phyloP scores from a whole-genome alignment of 495 filamentous ascomycete genomes.

The Margaritispora aquatica region DNA sequence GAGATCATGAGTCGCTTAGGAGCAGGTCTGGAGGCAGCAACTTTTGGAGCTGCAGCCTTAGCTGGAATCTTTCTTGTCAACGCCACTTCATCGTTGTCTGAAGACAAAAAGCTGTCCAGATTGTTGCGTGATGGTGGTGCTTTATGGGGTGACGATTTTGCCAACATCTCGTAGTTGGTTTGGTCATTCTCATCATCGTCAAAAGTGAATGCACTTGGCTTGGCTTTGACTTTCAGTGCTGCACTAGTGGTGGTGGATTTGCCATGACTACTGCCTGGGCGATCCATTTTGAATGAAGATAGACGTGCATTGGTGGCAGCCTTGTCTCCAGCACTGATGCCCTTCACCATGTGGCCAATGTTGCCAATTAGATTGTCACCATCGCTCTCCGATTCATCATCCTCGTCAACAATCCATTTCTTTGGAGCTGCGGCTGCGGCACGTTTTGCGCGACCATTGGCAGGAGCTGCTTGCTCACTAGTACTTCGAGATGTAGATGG shows the following conservation, averaged over 20 bases:
- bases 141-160: slow-evolving; percentile 48
- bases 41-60: slow-evolving; percentile 26
- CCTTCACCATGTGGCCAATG: slow-evolving; percentile 86
- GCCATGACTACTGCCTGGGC: slow-evolving; percentile 55
- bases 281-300: slow-evolving; percentile 63
- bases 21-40: background rate
- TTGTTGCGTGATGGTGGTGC: slow-evolving; percentile 45
- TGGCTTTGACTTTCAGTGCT: slow-evolving; percentile 43
- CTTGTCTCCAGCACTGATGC: slow-evolving; percentile 53
- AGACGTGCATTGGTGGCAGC: slow-evolving; percentile 42
- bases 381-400: slow-evolving; percentile 38
- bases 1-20: background rate
- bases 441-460: slow-evolving; percentile 22
- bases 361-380: slow-evolving; percentile 73
- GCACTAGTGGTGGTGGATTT: slow-evolving; percentile 26
- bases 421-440: slow-evolving; percentile 23
- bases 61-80: slow-evolving; percentile 29
- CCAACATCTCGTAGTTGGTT: slow-evolving; percentile 82
- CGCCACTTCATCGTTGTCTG: slow-evolving; percentile 44
- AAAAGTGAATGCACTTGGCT: slow-evolving; percentile 42
- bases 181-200: slow-evolving; percentile 62
- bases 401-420: slow-evolving; percentile 21
- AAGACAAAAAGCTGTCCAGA: slow-evolving; percentile 55
- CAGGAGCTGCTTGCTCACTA: slow-evolving; percentile 17
- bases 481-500: slow-evolving; percentile 26